Percentiles rank a stretch among this genome's conserved stretches.
Evolutionary conservation across 108 stramenopile species (phyloP).

Genomic region (Conticribra guillardii): DNA sequence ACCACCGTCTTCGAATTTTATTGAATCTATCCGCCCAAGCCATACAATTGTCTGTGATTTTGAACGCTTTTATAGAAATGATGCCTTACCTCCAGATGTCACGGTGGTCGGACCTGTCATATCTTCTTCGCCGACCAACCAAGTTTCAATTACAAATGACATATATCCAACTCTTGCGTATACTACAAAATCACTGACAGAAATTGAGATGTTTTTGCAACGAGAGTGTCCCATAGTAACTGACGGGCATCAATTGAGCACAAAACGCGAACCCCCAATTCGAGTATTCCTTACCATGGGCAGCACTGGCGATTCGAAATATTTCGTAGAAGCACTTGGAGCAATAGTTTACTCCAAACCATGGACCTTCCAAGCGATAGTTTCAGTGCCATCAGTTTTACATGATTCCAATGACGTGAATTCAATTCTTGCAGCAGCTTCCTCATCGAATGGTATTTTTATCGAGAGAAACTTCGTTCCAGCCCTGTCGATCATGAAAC

Average conservation of each 20-base stretch:
- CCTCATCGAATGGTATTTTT: conserved; percentile 7
- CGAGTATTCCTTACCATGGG: conserved; percentile 23
- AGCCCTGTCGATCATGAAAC: conserved; percentile 2
- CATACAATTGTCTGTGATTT: conserved; percentile 26
- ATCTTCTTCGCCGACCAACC: conserved; percentile 6
- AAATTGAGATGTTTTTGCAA: conserved; percentile 16
- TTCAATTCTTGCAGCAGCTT: not conserved
- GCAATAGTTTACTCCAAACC: conserved; percentile 6
- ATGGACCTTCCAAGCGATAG: conserved; percentile 14
- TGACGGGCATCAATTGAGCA: not conserved
- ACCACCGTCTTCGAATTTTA: conserved; percentile 4
- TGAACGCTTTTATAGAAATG: conserved; percentile 8
- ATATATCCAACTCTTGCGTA: no score
- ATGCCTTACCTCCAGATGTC: conserved; percentile 11
- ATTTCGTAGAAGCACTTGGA: conserved; percentile 10
- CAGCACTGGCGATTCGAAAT: conserved; percentile 1
- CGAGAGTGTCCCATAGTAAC: not conserved
- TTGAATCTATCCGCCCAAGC: conserved; percentile 6
- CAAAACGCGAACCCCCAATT: no score
- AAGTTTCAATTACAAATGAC: no score
- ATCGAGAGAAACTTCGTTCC: conserved; percentile 25
- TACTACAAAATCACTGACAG: no score
- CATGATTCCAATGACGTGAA: not conserved
- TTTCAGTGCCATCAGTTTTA: conserved; percentile 4
- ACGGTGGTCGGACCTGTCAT: conserved; percentile 20